phyloP scores from a whole-genome alignment of 2,329 filamentous ascomycete species.

The Paraconiothyrium brasiliense region DNA sequence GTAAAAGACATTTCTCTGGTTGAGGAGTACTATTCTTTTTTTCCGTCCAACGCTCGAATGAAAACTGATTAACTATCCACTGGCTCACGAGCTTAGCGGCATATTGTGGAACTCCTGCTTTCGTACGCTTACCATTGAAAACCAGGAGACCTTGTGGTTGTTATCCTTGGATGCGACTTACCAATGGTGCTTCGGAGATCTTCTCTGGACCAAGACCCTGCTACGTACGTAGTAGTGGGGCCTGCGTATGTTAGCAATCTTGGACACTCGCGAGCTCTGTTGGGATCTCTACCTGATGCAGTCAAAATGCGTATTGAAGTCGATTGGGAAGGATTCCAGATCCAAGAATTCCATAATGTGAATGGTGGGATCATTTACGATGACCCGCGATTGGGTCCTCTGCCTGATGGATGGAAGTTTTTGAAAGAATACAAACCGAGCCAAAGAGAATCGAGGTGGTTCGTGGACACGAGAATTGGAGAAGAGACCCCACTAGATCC shows the following conservation, averaged over 20 bases:
- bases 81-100: too few relatives aligned
- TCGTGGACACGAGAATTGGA: not conserved
- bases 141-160: conserved; percentile 4
- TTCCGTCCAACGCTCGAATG: not conserved
- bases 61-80: too few relatives aligned
- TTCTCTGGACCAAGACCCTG: not conserved
- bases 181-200: conserved; percentile 2
- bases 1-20: not conserved
- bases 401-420: conserved; percentile 13
- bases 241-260: conserved; percentile 5
- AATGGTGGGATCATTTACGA: not conserved
- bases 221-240: conserved; percentile 6
- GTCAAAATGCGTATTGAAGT: not conserved
- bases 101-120: not conserved
- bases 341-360: not conserved
- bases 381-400: conserved; percentile 12
- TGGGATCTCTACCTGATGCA: not conserved
- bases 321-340: not conserved
- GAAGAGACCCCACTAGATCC: conserved; percentile 4
- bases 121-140: not conserved
- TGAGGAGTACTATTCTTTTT: not conserved
- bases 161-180: conserved; percentile 1
- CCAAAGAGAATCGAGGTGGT: not conserved
- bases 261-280: not conserved
- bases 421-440: not conserved